A percentile compares a stretch with the other conserved stretches of the same genome.
phyloP scores from a whole-genome alignment of 169 alveolate genomes.

The Plasmodium chabaudi region DNA sequence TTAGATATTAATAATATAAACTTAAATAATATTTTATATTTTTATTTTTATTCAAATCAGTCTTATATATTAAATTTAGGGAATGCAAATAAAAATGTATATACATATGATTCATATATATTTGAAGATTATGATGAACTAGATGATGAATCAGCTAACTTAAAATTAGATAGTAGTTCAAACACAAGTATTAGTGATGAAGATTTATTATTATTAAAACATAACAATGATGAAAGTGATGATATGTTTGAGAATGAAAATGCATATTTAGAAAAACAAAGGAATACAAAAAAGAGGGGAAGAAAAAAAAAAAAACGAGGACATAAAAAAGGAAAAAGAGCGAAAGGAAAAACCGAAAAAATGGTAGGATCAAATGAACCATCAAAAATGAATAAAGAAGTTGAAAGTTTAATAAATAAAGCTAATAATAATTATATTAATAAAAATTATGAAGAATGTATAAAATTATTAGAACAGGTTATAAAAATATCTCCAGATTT shows the following conservation, averaged over 20 bases:
- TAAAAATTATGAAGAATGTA: slow-evolving; percentile 79
- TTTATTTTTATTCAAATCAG: slow-evolving; percentile 59
- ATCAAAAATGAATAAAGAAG: slow-evolving; percentile 78
- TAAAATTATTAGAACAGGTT: slow-evolving; percentile 83
- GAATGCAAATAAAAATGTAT: not conserved
- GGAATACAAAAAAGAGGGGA: not conserved
- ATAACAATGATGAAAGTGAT: slow-evolving; percentile 10
- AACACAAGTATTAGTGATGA: slow-evolving; percentile 53
- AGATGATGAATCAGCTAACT: slow-evolving; percentile 2
- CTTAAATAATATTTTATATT: slow-evolving; percentile 33
- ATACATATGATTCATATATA: slow-evolving; percentile 63
- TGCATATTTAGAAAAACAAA: not conserved
- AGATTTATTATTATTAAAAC: slow-evolving; percentile 27
- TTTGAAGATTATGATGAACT: slow-evolving; percentile 19
- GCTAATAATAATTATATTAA: slow-evolving; percentile 82
- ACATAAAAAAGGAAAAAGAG: slow-evolving; percentile 1
- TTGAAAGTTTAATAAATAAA: slow-evolving; percentile 79
- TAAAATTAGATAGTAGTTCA: not conserved
- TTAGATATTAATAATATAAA: slow-evolving; percentile 44
- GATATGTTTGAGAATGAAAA: not conserved
- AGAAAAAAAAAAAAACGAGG: not conserved
- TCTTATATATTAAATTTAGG: not conserved
- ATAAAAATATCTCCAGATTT: slow-evolving; percentile 89
- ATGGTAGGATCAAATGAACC: slow-evolving; percentile 30
- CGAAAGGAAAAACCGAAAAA: not conserved